Evolutionary conservation across 2,329 filamentous ascomycete species (phyloP).

Genomic region (Penicillium aurantiogriseum): DNA sequence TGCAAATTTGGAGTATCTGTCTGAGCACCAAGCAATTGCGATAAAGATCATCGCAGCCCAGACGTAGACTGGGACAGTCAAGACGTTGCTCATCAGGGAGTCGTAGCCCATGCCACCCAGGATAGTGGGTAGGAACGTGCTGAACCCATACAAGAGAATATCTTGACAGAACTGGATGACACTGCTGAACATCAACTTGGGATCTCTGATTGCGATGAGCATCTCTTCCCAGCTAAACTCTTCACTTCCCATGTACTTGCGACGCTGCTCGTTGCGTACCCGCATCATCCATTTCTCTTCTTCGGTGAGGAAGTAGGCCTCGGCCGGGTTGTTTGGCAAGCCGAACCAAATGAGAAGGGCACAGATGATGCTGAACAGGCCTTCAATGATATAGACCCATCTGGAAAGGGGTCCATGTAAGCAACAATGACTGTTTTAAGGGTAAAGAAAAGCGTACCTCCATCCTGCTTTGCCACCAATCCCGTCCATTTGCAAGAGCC

Average conservation of each 20-base stretch:
- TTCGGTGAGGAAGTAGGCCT: conserved; percentile 50
- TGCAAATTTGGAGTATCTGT: conserved; percentile 37
- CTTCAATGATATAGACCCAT: conserved; percentile 54
- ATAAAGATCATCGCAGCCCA: conserved; percentile 49
- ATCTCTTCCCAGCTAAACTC: conserved; percentile 15
- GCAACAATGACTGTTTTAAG: background rate
- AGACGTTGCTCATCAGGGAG: conserved; percentile 52
- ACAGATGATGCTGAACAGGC: conserved; percentile 46
- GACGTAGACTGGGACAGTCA: conserved; percentile 59
- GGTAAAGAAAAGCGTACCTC: conserved; percentile 36
- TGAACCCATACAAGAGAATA: conserved; percentile 57
- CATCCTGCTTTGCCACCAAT: conserved; percentile 48
- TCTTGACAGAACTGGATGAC: conserved; percentile 54
- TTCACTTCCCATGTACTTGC: conserved; percentile 52
- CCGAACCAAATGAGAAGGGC: conserved; percentile 38
- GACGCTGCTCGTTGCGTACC: conserved; percentile 45
- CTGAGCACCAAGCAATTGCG: conserved; percentile 46
- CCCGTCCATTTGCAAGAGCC: conserved; percentile 47
- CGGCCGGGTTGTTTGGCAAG: conserved; percentile 45
- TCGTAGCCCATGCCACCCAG: conserved; percentile 53
- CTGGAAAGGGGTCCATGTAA: conserved; percentile 14
- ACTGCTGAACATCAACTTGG: conserved; percentile 53
- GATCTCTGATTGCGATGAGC: conserved; percentile 36
- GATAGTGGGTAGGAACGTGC: conserved; percentile 58
- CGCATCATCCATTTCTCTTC: conserved; percentile 54